Conservation (phyloP, 306 rosid genomes). For the Purshia tridentata region DNA sequence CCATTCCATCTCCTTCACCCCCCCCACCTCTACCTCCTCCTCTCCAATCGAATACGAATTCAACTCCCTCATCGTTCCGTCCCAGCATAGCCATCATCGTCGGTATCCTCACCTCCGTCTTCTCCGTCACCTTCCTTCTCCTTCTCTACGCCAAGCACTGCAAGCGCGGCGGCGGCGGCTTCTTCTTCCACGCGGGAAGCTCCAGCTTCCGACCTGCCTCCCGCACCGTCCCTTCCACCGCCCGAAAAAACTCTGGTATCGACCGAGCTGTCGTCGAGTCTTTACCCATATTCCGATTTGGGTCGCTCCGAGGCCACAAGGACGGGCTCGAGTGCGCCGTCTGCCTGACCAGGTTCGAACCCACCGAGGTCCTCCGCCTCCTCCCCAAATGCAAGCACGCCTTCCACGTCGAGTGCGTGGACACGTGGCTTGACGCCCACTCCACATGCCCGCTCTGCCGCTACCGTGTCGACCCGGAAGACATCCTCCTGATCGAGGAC, state of each 20-base stretch:
- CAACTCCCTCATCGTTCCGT: slow-evolving; percentile 29
- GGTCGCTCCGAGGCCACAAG: slow-evolving; percentile 54
- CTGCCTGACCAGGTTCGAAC: slow-evolving; percentile 57
- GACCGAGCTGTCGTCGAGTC: slow-evolving; percentile 69
- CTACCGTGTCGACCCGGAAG: slow-evolving; percentile 82
- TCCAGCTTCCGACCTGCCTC: slow-evolving; percentile 6
- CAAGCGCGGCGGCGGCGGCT: slow-evolving; percentile 17
- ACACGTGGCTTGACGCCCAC: slow-evolving; percentile 98
- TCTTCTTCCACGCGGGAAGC: not conserved
- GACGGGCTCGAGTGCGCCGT: slow-evolving; percentile 86
- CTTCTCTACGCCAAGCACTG: slow-evolving; percentile 84
- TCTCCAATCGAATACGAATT: not conserved
- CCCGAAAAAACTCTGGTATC: slow-evolving; percentile 77
- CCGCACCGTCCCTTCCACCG: not conserved
- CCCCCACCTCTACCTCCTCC: not conserved
- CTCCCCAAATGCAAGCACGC: slow-evolving; percentile 92
- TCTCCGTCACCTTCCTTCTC: slow-evolving; percentile 65
- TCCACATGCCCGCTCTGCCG: slow-evolving; percentile 94
- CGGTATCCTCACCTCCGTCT: slow-evolving; percentile 47
- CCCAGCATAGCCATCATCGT: slow-evolving; percentile 58
- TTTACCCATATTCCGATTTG: slow-evolving; percentile 74
- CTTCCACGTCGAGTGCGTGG: slow-evolving; percentile 94
- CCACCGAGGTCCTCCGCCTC: slow-evolving; percentile 66
- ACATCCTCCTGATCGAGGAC: slow-evolving; percentile 54
- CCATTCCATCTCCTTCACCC: slow-evolving; percentile 6